Percentiles rank a stretch among this genome's conserved stretches.
These are phyloP conservation scores for Rhodocollybia butyracea DNA, from an alignment of 768 basidiomycete genomes.

Conservation along the genomic window DNA sequence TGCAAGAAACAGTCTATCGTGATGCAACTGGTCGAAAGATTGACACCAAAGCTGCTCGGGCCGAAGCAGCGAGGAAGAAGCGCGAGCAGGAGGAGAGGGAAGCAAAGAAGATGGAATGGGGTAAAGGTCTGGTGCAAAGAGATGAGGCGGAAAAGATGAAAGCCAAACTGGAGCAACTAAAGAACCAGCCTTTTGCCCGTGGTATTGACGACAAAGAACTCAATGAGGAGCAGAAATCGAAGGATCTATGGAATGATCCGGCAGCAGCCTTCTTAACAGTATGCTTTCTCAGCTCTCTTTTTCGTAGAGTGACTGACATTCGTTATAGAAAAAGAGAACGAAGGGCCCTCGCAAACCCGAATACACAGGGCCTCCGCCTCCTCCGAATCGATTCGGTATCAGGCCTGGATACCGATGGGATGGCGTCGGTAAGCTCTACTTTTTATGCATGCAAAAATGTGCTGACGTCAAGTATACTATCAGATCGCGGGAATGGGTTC, in stretches of 20 bases:
- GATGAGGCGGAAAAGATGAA: constrained; percentile 71
- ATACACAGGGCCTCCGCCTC: constrained; percentile 83
- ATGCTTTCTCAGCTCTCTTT: constrained; percentile 19
- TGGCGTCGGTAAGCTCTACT: constrained; percentile 73
- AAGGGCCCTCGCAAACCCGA: constrained; percentile 81
- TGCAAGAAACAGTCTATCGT: constrained; percentile 92
- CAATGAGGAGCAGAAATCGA: constrained; percentile 79
- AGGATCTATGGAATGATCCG: constrained; percentile 96
- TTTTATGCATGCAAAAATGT: constrained; percentile 3
- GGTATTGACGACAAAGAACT: constrained; percentile 80
- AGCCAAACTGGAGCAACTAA: constrained; percentile 66
- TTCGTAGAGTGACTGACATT: neutral
- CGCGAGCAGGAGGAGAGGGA: constrained; percentile 84
- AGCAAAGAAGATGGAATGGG: constrained; percentile 95
- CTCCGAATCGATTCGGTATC: constrained; percentile 95
- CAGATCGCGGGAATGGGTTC: constrained; percentile 91
- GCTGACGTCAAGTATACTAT: constrained; percentile 1
- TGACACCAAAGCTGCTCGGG: constrained; percentile 80
- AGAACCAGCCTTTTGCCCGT: constrained; percentile 65
- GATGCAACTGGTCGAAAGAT: constrained; percentile 86
- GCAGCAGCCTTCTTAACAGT: constrained; percentile 92
- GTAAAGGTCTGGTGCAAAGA: constrained; percentile 89
- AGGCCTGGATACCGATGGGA: constrained; percentile 98
- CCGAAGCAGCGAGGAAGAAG: constrained; percentile 79
- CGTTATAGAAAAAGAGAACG: constrained; percentile 60